Evolutionary conservation across 345 rosid genomes (phyloP).

Genomic region (Alliaria petiolata): DNA sequence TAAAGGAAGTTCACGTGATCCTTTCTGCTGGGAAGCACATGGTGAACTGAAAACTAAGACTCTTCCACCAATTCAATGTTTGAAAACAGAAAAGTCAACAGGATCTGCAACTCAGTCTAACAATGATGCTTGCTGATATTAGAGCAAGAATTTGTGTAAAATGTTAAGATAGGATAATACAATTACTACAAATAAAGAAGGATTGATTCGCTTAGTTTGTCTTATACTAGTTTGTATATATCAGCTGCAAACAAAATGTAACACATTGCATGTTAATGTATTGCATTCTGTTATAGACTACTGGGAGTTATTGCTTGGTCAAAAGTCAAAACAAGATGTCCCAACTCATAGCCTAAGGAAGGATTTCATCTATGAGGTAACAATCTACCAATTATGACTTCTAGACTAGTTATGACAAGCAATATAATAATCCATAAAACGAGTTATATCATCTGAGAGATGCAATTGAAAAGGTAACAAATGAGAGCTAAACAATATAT

Average conservation of each 20-base stretch:
- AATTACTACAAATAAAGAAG: constrained; percentile 1
- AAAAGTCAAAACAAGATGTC: constrained; percentile 2
- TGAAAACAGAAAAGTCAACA: constrained; percentile 48
- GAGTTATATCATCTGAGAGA: not conserved
- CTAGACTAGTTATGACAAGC: constrained; percentile 4
- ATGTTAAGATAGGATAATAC: constrained; percentile 15
- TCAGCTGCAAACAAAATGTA: not conserved
- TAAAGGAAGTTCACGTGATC: constrained; percentile 32
- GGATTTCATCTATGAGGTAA: not conserved
- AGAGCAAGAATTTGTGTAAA: constrained; percentile 7
- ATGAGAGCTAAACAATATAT: constrained; percentile 1
- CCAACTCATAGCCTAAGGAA: not conserved
- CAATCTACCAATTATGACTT: not conserved
- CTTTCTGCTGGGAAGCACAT: constrained; percentile 78
- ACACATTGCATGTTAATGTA: constrained; percentile 1
- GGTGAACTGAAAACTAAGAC: constrained; percentile 62
- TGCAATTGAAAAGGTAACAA: not conserved
- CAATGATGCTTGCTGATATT: constrained; percentile 44
- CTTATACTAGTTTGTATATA: constrained; percentile 22
- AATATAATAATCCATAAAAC: not conserved
- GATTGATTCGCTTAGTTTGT: not conserved
- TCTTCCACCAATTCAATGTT: constrained; percentile 62
- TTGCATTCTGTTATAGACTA: constrained; percentile 1
- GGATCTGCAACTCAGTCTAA: constrained; percentile 25
- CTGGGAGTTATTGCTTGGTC: not conserved